Percentiles rank a stretch among this genome's conserved stretches.
Conservation (phyloP, 225 moss, liverwort and hornwort species). For the Sphagnum contortum region DNA sequence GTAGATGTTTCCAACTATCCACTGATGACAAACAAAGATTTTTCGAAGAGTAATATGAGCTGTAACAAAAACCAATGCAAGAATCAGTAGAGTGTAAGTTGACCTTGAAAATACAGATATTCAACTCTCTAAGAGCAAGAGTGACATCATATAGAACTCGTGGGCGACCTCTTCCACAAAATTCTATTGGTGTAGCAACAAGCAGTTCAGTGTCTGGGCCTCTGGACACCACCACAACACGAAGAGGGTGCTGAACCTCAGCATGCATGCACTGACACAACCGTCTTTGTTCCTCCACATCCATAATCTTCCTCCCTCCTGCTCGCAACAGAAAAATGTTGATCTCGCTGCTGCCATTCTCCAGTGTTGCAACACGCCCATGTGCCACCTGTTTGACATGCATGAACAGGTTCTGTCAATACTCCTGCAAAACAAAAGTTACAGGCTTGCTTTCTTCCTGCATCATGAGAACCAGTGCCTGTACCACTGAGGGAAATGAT, state of each 20-base stretch:
- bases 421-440: too few species aligned
- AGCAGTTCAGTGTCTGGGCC: constrained; percentile 57
- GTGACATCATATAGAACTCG: constrained; percentile 69
- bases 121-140: constrained; percentile 34
- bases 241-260: constrained; percentile 44
- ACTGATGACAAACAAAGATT: too few species aligned
- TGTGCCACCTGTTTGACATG: constrained; percentile 36
- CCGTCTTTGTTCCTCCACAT: constrained; percentile 12
- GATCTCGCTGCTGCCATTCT: constrained; percentile 31
- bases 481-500: too few species aligned
- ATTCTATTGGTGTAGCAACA: constrained; percentile 58
- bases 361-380: constrained; percentile 46
- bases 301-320: constrained; percentile 33
- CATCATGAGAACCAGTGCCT: too few species aligned
- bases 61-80: too few species aligned
- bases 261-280: constrained; percentile 22
- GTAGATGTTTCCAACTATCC: too few species aligned
- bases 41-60: too few species aligned
- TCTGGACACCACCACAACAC: constrained; percentile 42
- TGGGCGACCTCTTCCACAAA: constrained; percentile 58
- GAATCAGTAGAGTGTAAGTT: neutral
- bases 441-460: too few species aligned
- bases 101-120: constrained; percentile 73
- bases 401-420: neutral
- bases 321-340: constrained; percentile 42